Evolutionary conservation across 2,329 filamentous ascomycete species (phyloP).

Genomic region (Clonostachys rhizophaga): DNA sequence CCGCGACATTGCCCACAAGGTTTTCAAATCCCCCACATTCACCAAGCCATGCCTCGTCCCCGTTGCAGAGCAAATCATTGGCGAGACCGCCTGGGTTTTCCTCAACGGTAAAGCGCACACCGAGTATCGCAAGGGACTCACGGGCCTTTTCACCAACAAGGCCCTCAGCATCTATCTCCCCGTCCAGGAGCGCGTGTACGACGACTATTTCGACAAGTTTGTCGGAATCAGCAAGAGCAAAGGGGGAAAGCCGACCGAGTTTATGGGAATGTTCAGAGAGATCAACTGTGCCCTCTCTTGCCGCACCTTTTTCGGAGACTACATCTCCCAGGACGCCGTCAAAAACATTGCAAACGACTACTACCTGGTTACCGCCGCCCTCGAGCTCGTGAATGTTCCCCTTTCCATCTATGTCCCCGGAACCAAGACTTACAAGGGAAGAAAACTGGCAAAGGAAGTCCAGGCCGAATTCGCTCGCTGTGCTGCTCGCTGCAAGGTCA

Average conservation of each 20-base stretch:
- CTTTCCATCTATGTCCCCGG: slow-evolving; percentile 65
- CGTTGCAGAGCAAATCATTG: slow-evolving; percentile 68
- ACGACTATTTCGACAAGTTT: slow-evolving; percentile 66
- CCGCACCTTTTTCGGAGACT: slow-evolving; percentile 76
- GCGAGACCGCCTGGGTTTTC: slow-evolving; percentile 74
- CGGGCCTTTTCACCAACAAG: slow-evolving; percentile 68
- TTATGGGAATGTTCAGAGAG: slow-evolving; percentile 71
- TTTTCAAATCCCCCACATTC: slow-evolving; percentile 73
- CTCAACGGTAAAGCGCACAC: slow-evolving; percentile 71
- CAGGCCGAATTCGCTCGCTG: slow-evolving; percentile 66
- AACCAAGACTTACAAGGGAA: slow-evolving; percentile 73
- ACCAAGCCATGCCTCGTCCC: slow-evolving; percentile 77
- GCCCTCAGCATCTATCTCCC: slow-evolving; percentile 69
- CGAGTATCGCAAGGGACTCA: slow-evolving; percentile 73
- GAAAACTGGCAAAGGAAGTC: slow-evolving; percentile 69
- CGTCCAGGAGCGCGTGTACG: slow-evolving; percentile 67
- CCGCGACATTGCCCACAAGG: slow-evolving; percentile 74
- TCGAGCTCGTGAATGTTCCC: slow-evolving; percentile 78
- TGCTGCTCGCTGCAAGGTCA: slow-evolving; percentile 65
- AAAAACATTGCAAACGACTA: slow-evolving; percentile 76
- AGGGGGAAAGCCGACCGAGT: slow-evolving; percentile 53
- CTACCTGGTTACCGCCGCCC: slow-evolving; percentile 70
- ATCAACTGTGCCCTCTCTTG: slow-evolving; percentile 76
- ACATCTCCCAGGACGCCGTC: slow-evolving; percentile 67
- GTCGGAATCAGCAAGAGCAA: slow-evolving; percentile 50